Conservation (phyloP, 1,284 basidiomycete genomes). For the Rhodotorula sp. region DNA sequence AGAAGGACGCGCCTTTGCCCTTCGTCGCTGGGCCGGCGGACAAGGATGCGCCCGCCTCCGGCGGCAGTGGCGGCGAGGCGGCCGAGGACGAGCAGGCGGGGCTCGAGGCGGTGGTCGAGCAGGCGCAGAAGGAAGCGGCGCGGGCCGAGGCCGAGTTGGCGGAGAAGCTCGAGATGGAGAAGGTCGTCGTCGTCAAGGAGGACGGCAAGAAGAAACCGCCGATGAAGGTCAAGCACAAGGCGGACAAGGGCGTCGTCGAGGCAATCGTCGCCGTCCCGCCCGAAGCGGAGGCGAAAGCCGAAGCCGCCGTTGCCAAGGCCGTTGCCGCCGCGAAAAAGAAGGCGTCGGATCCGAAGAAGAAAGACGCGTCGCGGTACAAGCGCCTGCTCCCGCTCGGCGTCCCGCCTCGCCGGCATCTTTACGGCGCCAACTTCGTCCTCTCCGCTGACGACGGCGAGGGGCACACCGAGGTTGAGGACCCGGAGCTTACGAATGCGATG, state of each 20-base stretch:
- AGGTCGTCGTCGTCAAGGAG: not conserved
- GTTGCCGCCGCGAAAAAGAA: not conserved
- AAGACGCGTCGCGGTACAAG: conserved; percentile 28
- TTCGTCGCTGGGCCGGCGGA: not conserved
- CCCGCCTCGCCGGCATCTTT: conserved; percentile 23
- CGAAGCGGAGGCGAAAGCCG: not conserved
- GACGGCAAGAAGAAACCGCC: not conserved
- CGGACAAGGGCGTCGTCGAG: not conserved
- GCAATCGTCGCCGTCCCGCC: not conserved
- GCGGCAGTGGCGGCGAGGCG: not conserved
- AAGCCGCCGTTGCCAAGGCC: not conserved
- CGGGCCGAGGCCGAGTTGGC: not conserved
- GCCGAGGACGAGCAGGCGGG: conserved; percentile 3
- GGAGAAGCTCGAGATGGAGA: conserved; percentile 10
- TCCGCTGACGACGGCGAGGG: conserved; percentile 1
- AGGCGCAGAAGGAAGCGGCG: conserved; percentile 1
- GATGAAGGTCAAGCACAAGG: not conserved
- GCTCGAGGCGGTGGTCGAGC: conserved; percentile 1
- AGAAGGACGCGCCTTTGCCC: not conserved
- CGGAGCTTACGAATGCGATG: conserved; percentile 19
- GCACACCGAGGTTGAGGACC: conserved; percentile 13
- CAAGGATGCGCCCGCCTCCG: not conserved
- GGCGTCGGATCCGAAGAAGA: conserved; percentile 7
- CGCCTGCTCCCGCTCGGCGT: conserved; percentile 19
- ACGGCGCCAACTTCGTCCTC: conserved; percentile 32